Base-by-base conservation (phyloP, 768 basidiomycete genomes). In the Lactifluus volemus region DNA sequence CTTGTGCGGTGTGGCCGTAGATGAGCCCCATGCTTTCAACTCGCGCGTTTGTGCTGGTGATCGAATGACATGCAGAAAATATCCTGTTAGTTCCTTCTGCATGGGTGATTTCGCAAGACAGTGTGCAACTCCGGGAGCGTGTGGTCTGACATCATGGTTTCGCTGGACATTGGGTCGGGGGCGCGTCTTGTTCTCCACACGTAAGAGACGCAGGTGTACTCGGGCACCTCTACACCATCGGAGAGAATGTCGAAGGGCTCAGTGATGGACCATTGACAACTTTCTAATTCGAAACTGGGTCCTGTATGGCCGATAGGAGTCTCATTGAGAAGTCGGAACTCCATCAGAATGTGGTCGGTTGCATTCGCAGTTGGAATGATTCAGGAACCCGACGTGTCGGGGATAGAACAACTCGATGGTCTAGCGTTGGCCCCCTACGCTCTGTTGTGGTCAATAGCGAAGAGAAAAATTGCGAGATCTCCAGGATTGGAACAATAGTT, bases 151-250 rank as follows among this genome's bases (percentile, higher is more conserved):
- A 68, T 65, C 62, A 17, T 19, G 42, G 59, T 45, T 12, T 3
- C 3, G 5, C 38, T 55, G 39, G 65, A 49, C 2, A 69, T 53
- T 19, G 64, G 55, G 49, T 63, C 65, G 8, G 56, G 47, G 4
- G 8, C 36, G 17, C 63, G 58, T 15, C 56, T 54, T n/a, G 34
- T 6, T 21, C 62, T 65, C 67, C 65, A 68, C 17, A 67, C 65
- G 65, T 68, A 69, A n/a, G 68, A 69, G 25, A 66, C 53, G 45
- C 65, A 66, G 45, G 59, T 51, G 55, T 69, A 65, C 15, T 44
- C 53, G 9, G 59, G 53, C 25, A 59, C 29, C n/a, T 14, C n/a
- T 5, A 51, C 19, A 7, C 49, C 21, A 25, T 42, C 39, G 17
- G 49, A 54, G 14, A 57, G 39, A 49, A 60, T 48, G 53, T 64